Percentiles rank a stretch among this genome's conserved stretches.
Conservation (phyloP, 495 filamentous ascomycete species). For the Pseudevernia furfuracea region DNA sequence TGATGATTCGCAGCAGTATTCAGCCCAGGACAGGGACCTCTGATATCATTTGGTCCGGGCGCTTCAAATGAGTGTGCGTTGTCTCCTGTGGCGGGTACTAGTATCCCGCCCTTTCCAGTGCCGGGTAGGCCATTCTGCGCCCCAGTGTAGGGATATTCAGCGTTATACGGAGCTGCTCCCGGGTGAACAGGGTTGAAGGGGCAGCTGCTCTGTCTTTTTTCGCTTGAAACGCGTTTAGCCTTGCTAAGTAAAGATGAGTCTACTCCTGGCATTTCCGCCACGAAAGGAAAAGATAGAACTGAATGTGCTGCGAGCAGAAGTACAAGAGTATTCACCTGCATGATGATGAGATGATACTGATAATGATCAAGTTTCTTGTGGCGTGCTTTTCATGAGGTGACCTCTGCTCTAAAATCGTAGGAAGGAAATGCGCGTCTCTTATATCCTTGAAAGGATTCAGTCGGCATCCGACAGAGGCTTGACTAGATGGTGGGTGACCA, state of each 20-base stretch:
- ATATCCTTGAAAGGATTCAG: too few species aligned
- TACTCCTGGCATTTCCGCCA: constrained; percentile 30
- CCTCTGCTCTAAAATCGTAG: too few species aligned
- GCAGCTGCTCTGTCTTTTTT: constrained; percentile 28
- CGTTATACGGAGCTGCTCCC: constrained; percentile 27
- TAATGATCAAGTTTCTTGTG: too few species aligned
- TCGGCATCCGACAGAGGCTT: too few species aligned
- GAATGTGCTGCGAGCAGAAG: not conserved
- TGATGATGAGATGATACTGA: too few species aligned
- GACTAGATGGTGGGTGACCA: too few species aligned
- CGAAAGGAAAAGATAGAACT: constrained; percentile 31
- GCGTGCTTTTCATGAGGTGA: too few species aligned
- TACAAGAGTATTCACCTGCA: not conserved
- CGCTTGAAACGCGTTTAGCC: constrained; percentile 8
- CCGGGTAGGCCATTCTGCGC: constrained; percentile 34
- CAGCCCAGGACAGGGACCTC: constrained; percentile 44
- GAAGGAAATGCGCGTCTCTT: too few species aligned
- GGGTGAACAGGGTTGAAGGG: constrained; percentile 35
- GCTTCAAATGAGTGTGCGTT: constrained; percentile 27
- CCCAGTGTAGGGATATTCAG: constrained; percentile 32
- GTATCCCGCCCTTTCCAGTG: constrained; percentile 30
- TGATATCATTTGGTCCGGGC: constrained; percentile 28
- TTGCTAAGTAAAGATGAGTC: constrained; percentile 26
- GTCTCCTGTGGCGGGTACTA: constrained; percentile 34
- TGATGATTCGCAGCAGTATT: constrained; percentile 46